Evolutionary conservation across 441 rosid species (phyloP), one percentile per base, ranked within the genome.

Genomic region (Erysimum cheiri): DNA sequence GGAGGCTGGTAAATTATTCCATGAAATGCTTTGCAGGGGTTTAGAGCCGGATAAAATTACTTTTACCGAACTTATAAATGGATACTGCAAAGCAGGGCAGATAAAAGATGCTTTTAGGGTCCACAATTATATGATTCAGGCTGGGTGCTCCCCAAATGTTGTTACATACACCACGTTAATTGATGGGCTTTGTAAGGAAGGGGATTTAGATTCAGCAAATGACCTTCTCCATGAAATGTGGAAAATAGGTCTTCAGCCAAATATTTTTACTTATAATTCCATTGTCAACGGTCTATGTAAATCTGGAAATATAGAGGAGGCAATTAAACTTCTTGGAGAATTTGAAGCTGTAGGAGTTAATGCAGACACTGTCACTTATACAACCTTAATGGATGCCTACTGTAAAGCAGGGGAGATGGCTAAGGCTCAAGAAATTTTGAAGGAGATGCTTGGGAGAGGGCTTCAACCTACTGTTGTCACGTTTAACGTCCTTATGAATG

Each of bases 401-500:
- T 87, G 90, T 65, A 93, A 91, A 80, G 61, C 80, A 28, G 88
- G 96, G 70, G 83, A 91, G 75, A 85, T 85, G 86, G 75, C 5
- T 32, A 88, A 77, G 63, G 97, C 93, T 67, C 89, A 85, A 40
- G 87, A 85, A 71, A 81, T 85, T 67, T 75, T 93, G 63, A 83
- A 74, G 47, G 85, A 80, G 81, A 88, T 93, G 96, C 83, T 93
- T 26, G 81, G 77, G 32, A 82, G 60, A 71, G 93, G 98, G 62
- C 77, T 91, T 76, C 72, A 83, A 70, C 98, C 96, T 41, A 82
- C 95, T 7, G 62, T 87, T 44, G 85, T 93, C 63, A 91, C 97
- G n/a, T 93, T 93, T 72, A 85, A 90, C 62, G 97, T 93, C 64
- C 82, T 93, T 37, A 91, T 89, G 93, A 89, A 88, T 43, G 98